Conservation (phyloP, 768 basidiomycete genomes). For the Boletus pseudopeckii region DNA sequence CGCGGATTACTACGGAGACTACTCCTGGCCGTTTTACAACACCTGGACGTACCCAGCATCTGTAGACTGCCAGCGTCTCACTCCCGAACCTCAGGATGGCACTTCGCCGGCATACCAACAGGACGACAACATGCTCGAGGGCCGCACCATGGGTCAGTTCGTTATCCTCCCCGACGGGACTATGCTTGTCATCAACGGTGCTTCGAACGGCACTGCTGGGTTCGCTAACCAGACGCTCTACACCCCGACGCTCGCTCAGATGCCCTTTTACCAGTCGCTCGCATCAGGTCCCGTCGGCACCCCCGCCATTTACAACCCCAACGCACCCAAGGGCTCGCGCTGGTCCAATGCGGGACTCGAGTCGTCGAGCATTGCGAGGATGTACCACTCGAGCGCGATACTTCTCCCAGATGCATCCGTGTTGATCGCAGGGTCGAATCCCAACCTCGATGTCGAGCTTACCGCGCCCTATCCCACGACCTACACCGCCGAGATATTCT, state of each 20-base stretch:
- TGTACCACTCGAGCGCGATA: conserved; percentile 93
- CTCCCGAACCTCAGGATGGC: conserved; percentile 77
- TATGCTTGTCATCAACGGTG: conserved; percentile 82
- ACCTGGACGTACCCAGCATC: conserved; percentile 73
- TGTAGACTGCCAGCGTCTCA: conserved; percentile 75
- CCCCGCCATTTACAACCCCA: conserved; percentile 84
- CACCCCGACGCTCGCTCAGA: conserved; percentile 40
- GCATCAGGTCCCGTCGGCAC: conserved; percentile 75
- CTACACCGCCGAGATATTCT: conserved; percentile 85
- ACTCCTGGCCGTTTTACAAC: conserved; percentile 66
- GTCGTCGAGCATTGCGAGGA: conserved; percentile 63
- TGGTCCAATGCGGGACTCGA: conserved; percentile 69
- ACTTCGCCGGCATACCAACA: conserved; percentile 56
- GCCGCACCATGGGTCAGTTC: conserved; percentile 90
- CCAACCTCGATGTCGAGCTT: conserved; percentile 77
- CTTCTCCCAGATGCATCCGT: conserved; percentile 86
- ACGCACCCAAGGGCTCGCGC: conserved; percentile 61
- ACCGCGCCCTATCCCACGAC: conserved; percentile 67
- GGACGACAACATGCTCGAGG: conserved; percentile 73
- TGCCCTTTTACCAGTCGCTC: conserved; percentile 72
- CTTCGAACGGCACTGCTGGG: conserved; percentile 82
- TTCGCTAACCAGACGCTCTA: conserved; percentile 59
- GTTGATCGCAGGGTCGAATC: conserved; percentile 89
- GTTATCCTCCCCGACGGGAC: conserved; percentile 78
- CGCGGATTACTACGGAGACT: conserved; percentile 71